Base-by-base conservation (phyloP, 2,329 filamentous ascomycete species). In the Neofusicoccum umdonicola region DNA sequence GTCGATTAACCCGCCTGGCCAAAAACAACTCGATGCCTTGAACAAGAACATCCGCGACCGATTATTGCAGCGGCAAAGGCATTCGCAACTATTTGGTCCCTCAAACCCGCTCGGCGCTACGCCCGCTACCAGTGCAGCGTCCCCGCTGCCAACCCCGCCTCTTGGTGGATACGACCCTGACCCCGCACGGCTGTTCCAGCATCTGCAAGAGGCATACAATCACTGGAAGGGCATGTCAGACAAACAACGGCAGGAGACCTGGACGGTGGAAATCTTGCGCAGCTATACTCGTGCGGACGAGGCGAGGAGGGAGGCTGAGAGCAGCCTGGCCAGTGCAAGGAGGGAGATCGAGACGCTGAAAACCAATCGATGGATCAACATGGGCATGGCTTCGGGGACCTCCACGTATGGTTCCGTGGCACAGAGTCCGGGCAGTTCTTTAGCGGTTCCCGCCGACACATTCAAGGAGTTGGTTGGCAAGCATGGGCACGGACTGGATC, bases 181-280 rank as follows among this genome's bases (percentile, higher is more conserved):
- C 58, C 88, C 92, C 67, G 86, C 87, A 60, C 87, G 90, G 69
- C 85, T 93, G 37, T 82, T 85, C 45, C 84, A 90, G 65, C 94
- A 98, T 74, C 76, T 97, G 5, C 85, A 90, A n/a, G 86, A 88
- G 13, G 88, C 91, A 0, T 96, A 88, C 74, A 83, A 85, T 6
- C 89, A 91, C 47, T 98, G 93, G 93, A 86, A 86, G 60, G 81
- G 81, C 1, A 80, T 95, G 31, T 78, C 87, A 0, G 79, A 82
- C n/a, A 68, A 75, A 34, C 76, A 80, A 48, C 72, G 77, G 54
- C 74, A 78, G 52, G 76, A 79, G 39, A 75, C 74, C 35, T 83
- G 81, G 81, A 78, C 78, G 63, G 69, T 82, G 37, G 81, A 83
- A 68, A 74, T 80, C 15, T 69, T 82, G 54, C 78, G 81, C 45